Conservation (phyloP, 2,329 filamentous ascomycete genomes). For the Lanzia echinophila region DNA sequence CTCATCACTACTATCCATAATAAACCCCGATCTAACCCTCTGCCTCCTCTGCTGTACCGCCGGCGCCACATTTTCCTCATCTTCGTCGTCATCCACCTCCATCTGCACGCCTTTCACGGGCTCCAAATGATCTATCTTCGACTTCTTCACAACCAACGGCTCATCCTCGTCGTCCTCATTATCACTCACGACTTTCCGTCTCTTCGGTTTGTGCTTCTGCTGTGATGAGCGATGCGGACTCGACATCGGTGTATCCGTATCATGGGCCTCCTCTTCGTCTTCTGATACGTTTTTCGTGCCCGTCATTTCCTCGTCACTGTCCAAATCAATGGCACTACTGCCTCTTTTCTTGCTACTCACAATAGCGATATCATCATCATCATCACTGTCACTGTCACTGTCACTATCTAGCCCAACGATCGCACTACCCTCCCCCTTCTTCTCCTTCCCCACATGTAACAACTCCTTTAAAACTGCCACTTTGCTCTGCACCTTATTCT, state of each 20-base stretch:
- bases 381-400: slow-evolving; percentile 27
- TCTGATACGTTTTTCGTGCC: slow-evolving; percentile 14
- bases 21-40: slow-evolving; percentile 46
- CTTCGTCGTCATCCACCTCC: slow-evolving; percentile 29
- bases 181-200: slow-evolving; percentile 31
- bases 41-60: slow-evolving; percentile 24
- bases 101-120: slow-evolving; percentile 9
- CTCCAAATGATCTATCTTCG: slow-evolving; percentile 13
- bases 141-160: slow-evolving; percentile 7
- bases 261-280: slow-evolving; percentile 28
- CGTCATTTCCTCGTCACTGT: slow-evolving; percentile 26
- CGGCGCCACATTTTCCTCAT: slow-evolving; percentile 38
- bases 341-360: slow-evolving; percentile 10
- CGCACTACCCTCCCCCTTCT: slow-evolving; percentile 19
- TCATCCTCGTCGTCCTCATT: slow-evolving; percentile 19
- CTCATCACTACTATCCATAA: slow-evolving; percentile 52
- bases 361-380: slow-evolving; percentile 20
- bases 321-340: slow-evolving; percentile 15
- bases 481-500: slow-evolving; percentile 34
- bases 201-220: slow-evolving; percentile 33
- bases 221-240: slow-evolving; percentile 32
- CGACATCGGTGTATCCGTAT: slow-evolving; percentile 35
- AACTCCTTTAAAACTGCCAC: slow-evolving; percentile 27
- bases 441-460: slow-evolving; percentile 19
- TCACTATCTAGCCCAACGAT: slow-evolving; percentile 27